Evolutionary conservation across 176 grass and related monocot species (phyloP), one percentile per base, ranked within the genome.

Genomic region (Cenchrus purpureus): DNA sequence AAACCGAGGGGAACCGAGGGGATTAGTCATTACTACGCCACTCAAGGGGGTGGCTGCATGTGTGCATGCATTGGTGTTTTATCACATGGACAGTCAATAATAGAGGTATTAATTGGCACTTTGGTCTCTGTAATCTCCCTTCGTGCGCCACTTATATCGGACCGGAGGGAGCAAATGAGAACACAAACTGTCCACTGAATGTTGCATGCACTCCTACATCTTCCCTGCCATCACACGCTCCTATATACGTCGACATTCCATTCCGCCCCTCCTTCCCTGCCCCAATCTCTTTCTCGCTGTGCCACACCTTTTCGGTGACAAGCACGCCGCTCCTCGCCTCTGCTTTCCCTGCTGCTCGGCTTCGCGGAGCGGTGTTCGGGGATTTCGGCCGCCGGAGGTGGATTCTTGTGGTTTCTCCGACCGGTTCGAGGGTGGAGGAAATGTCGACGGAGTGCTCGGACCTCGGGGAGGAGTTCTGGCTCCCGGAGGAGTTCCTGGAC

Each of bases 401-500:
- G 71, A 10, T 29, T 8, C 60, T 49, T 62, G 25, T 65, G 75
- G 69, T 32, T 66, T 65, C 60, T 43, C 31, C 12, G 5, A 2
- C 4, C 20, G 3, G 25, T 53, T 37, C 22, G 14, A 22, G 8
- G 10, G 54, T 42, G 76, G 85, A 58, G 63, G 65, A 71, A 88
- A 95, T 95, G 93, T 80, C 90, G 79, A 80, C 65, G 40, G 87
- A 92, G 85, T 8, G 60, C 32, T 83, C 68, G 0, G 85, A 91
- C 53, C 45, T 81, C 52, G 85, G 79, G 22, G 93, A 91, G 32
- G 90, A 90, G 55, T 95, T 90, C 64, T 80, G 56, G 79, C 82
- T 95, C 1, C 93, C 93, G 0, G 90, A 91, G 13, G 93, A 95
- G 90, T 95, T 95, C 50, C 74, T 95, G 0, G 93, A 92, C 17